Evolutionary conservation across 768 basidiomycete species (phyloP).

Genomic region (Erythrobasidium yunnanense): DNA sequence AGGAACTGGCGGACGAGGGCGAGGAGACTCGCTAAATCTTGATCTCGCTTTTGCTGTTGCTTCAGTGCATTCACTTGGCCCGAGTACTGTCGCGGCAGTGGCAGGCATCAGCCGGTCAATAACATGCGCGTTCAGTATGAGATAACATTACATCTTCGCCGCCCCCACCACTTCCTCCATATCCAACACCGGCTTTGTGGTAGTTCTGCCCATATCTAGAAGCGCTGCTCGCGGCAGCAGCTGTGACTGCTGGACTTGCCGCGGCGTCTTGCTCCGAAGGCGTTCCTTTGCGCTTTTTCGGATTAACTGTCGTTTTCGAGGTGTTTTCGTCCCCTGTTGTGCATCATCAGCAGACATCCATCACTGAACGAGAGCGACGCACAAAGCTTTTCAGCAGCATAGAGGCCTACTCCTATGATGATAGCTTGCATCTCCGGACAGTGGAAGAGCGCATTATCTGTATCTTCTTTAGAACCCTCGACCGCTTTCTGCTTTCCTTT

Average conservation of each 20-base stretch:
- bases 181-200: conserved; percentile 66
- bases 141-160: conserved; percentile 67
- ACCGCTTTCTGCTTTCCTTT: background rate
- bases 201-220: background rate
- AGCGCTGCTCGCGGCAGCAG: background rate
- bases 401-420: conserved; percentile 78
- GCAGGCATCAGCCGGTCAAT: background rate
- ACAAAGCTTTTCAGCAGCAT: conserved; percentile 69
- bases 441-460: background rate
- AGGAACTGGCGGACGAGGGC: conserved; percentile 66
- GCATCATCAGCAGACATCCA: no score
- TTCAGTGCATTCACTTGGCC: conserved; percentile 69
- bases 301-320: no score
- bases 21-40: conserved; percentile 59
- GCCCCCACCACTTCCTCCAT: conserved; percentile 64
- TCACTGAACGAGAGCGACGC: conserved; percentile 45
- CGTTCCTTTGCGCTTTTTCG: background rate
- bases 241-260: background rate
- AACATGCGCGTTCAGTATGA: conserved; percentile 15
- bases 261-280: background rate
- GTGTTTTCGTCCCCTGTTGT: no score
- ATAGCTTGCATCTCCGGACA: conserved; percentile 57
- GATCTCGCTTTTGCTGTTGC: conserved; percentile 63
- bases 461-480: background rate
- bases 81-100: conserved; percentile 49